Evolutionary conservation across 163 green algal genomes (phyloP), one percentile per base, ranked within the genome.

Genomic region (Scenedesmus sp.): DNA sequence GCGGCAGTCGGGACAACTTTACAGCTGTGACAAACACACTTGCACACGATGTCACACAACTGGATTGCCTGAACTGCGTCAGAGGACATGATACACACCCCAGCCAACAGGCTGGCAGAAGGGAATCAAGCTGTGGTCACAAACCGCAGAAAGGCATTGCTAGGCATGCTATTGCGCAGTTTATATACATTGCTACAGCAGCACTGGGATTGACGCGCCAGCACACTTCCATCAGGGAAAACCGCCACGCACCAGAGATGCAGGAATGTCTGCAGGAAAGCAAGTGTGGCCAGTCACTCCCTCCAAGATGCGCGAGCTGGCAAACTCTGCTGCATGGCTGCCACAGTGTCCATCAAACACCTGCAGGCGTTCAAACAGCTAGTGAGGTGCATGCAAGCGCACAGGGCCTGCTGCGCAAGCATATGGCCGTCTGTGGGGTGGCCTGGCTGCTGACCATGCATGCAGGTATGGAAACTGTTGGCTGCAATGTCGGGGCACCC

Each of bases 281-380:
- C 56, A 15, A 0, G 16, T 33, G 53, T 79, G 59, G 37, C 16
- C 46, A 30, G 70, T 83, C 30, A 89, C n/a, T 15, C 61, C 70
- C 37, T 68, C 43, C 85, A 89, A 35, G 15, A 89, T 83, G 24
- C 85, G 85, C 22, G 59, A 35, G 44, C 85, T 81, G 43, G 85
- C 85, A 70, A 89, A 89, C 85, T 89, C 85, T 46, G 85, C 85
- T 46, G 85, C 85, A 49, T 89, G 85, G 30, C 44, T 83, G 68
- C 85, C 85, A 46, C 44, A 73, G 33, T 89, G 85, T 15, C 85
- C 85, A 37, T 89, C 85, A 49, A 89, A 89, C 7, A 89, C 85
- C 85, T 89, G 85, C 72, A 56, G 42, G 24, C 13, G 37, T 6
- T 65, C 46, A 22, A 85, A 51, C 22, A 85, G 40, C 3, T 18